Evolutionary conservation across 2,329 filamentous ascomycete genomes (phyloP).

Genomic region (Ustulina deusta): DNA sequence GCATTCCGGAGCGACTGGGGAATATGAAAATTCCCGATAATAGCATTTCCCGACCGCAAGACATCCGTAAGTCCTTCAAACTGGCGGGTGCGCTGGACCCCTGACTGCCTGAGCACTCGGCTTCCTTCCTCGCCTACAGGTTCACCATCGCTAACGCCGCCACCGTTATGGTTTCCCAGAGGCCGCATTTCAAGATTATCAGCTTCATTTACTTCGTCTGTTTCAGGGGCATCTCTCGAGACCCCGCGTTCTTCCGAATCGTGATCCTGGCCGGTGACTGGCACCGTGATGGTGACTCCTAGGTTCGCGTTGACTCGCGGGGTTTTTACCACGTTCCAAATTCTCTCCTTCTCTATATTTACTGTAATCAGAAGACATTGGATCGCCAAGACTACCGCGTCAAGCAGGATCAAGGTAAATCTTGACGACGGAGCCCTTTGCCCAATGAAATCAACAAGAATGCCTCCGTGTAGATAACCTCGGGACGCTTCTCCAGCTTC

Average conservation of each 20-base stretch:
- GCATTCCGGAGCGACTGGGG: conserved; percentile 62
- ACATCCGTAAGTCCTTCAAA: conserved; percentile 55
- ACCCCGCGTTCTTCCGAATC: conserved; percentile 70
- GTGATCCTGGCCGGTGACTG: conserved; percentile 58
- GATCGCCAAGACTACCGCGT: conserved; percentile 66
- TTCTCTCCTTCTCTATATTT: conserved; percentile 69
- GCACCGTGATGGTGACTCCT: conserved; percentile 44
- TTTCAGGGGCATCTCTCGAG: conserved; percentile 53
- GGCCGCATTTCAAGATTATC: conserved; percentile 62
- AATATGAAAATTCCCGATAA: conserved; percentile 66
- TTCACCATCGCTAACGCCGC: conserved; percentile 28
- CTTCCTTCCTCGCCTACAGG: conserved; percentile 45
- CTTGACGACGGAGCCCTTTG: conserved; percentile 71
- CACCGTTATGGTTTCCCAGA: conserved; percentile 44
- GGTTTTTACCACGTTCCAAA: conserved; percentile 62
- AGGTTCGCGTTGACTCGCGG: conserved; percentile 42
- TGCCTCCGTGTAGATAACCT: conserved; percentile 75
- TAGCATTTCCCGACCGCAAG: conserved; percentile 66
- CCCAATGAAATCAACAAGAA: conserved; percentile 76
- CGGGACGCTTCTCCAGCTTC: conserved; percentile 70
- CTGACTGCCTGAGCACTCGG: conserved; percentile 46
- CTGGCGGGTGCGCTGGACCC: conserved; percentile 40
- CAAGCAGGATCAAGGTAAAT: conserved; percentile 66
- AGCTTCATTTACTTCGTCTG: conserved; percentile 53
- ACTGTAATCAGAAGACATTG: conserved; percentile 75